Evolutionary conservation across 2,329 filamentous ascomycete species (phyloP).

Genomic region (Coniochaeta ligniaria): DNA sequence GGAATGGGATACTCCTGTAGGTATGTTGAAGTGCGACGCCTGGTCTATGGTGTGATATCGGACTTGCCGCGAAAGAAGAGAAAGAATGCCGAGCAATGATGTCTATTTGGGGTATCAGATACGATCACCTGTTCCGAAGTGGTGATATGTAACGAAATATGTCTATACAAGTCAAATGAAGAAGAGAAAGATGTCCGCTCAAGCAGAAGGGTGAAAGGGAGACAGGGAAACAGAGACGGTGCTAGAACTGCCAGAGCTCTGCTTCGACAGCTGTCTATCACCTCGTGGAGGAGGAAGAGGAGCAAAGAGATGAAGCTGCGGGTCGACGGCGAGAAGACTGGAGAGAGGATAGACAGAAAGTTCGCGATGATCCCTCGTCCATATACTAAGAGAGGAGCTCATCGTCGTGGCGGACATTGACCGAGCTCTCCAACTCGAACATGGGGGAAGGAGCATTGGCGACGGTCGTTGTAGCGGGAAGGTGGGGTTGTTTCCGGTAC

Average conservation of each 20-base stretch:
- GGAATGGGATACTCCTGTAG: not conserved
- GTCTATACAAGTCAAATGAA: not conserved
- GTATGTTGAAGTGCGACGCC: constrained; percentile 3
- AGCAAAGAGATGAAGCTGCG: not conserved
- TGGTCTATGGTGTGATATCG: constrained; percentile 3
- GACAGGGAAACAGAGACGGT: constrained; percentile 5
- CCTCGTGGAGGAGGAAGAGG: constrained; percentile 11
- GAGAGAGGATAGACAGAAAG: constrained; percentile 7
- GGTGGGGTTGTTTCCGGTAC: not conserved
- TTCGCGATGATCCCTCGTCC: constrained; percentile 5
- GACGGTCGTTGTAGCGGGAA: not conserved
- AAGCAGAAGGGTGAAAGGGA: not conserved
- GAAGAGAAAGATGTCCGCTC: not conserved
- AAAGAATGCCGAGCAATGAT: not conserved
- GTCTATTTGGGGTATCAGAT: not conserved
- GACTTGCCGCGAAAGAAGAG: not conserved
- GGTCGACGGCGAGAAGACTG: constrained; percentile 10
- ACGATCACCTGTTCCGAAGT: not conserved
- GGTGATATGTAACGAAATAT: not conserved
- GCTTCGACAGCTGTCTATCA: constrained; percentile 21
- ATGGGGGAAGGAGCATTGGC: not conserved
- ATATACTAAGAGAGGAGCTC: not conserved
- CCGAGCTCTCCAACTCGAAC: not conserved
- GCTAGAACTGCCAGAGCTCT: constrained; percentile 10
- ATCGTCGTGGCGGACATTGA: too few species aligned